A percentile compares a stretch with the other conserved stretches of the same genome.
These are phyloP conservation scores for Myochromella boudieri DNA, from an alignment of 768 basidiomycete genomes.

Conservation along the genomic window DNA sequence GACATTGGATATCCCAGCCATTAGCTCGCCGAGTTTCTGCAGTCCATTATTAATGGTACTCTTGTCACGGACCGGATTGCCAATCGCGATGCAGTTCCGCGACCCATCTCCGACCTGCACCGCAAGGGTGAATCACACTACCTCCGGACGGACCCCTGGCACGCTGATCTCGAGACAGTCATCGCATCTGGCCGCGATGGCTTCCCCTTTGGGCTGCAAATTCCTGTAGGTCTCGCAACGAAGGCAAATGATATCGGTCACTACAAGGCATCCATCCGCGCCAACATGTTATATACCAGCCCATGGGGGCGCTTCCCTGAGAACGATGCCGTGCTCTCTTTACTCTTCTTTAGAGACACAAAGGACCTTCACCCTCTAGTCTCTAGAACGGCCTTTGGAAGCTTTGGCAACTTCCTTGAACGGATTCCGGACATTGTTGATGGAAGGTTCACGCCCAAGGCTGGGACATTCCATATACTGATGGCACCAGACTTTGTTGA, in stretches of 20 bases:
- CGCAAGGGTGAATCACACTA: slow-evolving; percentile 21
- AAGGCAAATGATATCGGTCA: slow-evolving; percentile 19
- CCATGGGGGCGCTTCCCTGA: slow-evolving; percentile 11
- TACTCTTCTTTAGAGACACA: slow-evolving; percentile 15
- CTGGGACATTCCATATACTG: slow-evolving; percentile 16
- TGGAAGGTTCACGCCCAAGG: too few relatives aligned
- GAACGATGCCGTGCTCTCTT: slow-evolving; percentile 17
- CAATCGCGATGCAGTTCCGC: slow-evolving; percentile 25
- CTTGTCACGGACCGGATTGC: slow-evolving; percentile 25
- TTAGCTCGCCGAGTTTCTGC: slow-evolving; percentile 35
- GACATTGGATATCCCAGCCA: slow-evolving; percentile 34
- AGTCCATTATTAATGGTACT: slow-evolving; percentile 23
- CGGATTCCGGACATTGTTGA: too few relatives aligned
- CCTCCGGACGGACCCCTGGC: slow-evolving; percentile 25
- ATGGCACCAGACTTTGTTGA: slow-evolving; percentile 15
- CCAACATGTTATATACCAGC: slow-evolving; percentile 14
- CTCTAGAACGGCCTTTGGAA: too few relatives aligned
- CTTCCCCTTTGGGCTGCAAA: slow-evolving; percentile 22
- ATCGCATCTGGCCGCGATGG: slow-evolving; percentile 18
- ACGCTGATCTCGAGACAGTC: slow-evolving; percentile 26
- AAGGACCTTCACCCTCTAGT: slow-evolving; percentile 3
- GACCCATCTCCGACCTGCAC: slow-evolving; percentile 23
- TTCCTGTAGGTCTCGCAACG: slow-evolving; percentile 18
- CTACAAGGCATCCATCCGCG: slow-evolving; percentile 20
- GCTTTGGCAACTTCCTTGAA: too few relatives aligned